Conservation (phyloP, 2,329 filamentous ascomycete species). For the Calonectria pteridis region DNA sequence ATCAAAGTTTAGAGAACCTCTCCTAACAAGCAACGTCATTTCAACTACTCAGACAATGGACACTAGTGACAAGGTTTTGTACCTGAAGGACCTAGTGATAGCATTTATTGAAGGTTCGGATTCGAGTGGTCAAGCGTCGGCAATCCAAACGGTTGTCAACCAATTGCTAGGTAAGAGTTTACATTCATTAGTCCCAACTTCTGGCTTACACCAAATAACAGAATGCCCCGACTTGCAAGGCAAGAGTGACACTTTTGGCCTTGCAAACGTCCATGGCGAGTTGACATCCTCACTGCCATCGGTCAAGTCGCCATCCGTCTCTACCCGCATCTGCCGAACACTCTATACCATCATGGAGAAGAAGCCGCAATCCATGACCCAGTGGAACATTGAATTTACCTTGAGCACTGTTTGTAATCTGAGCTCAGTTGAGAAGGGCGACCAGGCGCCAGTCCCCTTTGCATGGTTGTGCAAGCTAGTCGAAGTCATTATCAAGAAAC, state of each 20-base stretch:
- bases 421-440: constrained; percentile 41
- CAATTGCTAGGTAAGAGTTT: constrained; percentile 53
- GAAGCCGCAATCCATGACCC: constrained; percentile 63
- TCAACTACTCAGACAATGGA: constrained; percentile 50
- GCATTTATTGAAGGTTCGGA: constrained; percentile 47
- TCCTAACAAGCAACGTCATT: constrained; percentile 49
- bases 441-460: constrained; percentile 54
- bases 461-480: constrained; percentile 65
- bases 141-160: constrained; percentile 57
- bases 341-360: constrained; percentile 63
- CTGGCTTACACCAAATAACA: constrained; percentile 35
- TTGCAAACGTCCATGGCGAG: constrained; percentile 57
- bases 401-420: constrained; percentile 59
- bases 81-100: constrained; percentile 54
- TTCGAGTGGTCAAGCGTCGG: constrained; percentile 57
- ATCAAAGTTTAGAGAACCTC: constrained; percentile 44
- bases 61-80: constrained; percentile 50
- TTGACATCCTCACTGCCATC: constrained; percentile 51
- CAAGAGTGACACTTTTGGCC: constrained; percentile 49
- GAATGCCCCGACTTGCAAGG: constrained; percentile 46
- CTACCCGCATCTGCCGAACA: constrained; percentile 55
- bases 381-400: constrained; percentile 70
- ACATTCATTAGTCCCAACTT: background rate
- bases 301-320: constrained; percentile 47
- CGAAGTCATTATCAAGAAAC: constrained; percentile 69